Percentiles rank a stretch among this genome's conserved stretches.
Conservation (phyloP, 2,329 filamentous ascomycete genomes). For the Claviceps maximensis region DNA sequence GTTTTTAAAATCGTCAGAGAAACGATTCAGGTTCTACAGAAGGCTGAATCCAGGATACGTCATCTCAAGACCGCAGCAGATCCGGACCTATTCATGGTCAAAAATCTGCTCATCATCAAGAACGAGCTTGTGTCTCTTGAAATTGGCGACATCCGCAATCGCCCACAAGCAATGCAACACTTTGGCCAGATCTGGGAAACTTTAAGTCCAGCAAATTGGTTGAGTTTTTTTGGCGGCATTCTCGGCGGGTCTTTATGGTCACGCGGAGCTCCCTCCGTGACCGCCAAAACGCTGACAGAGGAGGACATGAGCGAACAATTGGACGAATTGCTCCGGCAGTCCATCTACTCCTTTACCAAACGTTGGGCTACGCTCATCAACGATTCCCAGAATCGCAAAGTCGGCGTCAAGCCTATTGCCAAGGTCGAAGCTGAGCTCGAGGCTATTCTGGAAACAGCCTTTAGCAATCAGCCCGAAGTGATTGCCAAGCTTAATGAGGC, state of each 20-base stretch:
- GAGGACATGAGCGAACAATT: constrained; percentile 53
- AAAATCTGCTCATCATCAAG: constrained; percentile 87
- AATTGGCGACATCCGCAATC: constrained; percentile 56
- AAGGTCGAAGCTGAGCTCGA: constrained; percentile 45
- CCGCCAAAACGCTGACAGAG: constrained; percentile 27
- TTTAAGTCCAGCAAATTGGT: constrained; percentile 42
- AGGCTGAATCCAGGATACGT: constrained; percentile 59
- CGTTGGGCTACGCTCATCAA: constrained; percentile 41
- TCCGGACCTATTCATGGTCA: constrained; percentile 82
- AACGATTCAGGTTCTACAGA: constrained; percentile 70
- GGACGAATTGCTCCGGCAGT: constrained; percentile 48
- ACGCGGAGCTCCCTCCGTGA: constrained; percentile 21
- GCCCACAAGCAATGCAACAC: constrained; percentile 39
- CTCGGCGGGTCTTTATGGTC: constrained; percentile 43
- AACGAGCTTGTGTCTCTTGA: constrained; percentile 94
- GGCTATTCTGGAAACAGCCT: constrained; percentile 41
- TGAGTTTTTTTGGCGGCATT: constrained; percentile 45
- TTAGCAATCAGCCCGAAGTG: constrained; percentile 46
- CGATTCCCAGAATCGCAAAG: constrained; percentile 33
- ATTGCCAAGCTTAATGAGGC: constrained; percentile 47
- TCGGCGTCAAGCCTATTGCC: constrained; percentile 34
- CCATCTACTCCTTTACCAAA: constrained; percentile 50
- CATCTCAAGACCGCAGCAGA: constrained; percentile 50
- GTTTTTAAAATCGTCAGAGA: constrained; percentile 70
- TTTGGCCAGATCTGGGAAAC: constrained; percentile 54